Base-by-base conservation (phyloP, 495 filamentous ascomycete genomes). In the Tuber aestivum region DNA sequence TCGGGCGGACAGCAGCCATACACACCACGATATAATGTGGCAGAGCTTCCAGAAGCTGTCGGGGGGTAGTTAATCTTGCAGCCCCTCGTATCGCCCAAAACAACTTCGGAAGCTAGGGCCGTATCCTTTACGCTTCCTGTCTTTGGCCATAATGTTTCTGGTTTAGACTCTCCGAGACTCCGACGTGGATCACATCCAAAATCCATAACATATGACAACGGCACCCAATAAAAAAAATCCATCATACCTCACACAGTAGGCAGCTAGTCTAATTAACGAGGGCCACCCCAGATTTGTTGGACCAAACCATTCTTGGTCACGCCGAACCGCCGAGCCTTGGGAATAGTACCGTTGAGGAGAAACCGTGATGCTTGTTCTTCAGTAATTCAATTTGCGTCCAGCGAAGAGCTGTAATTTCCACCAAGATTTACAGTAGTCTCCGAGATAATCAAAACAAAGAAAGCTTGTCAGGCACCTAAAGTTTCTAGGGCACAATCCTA, bases 31-130 rank as follows among this genome's bases (percentile, higher is more conserved):
- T 61, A n/a, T n/a, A 42, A 42, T 79, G 72, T 72, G 72, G 72
- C 41, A 78, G 72, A 72, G 70, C 70, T 79, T 78, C 78, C 70
- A 79, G 76, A 79, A 79, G 75, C 73, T 70, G 72, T 27, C 50
- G 75, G 74, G 72, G 77, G 65, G 50, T 5, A 61, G 9, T 32
- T 27, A 61, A 32, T 61, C 23, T 61, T 61, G 50, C n/a, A n/a
- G 12, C n/a, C n/a, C n/a, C 50, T 16, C 50, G n/a, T 61, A 61
- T 61, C n/a, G 32, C 50, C 50, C n/a, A 61, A 61, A 32, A 27
- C 56, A 72, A 74, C 56, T 78, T 42, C 41, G 10, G 48, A 72
- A 75, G 72, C 70, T 70, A 72, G 35, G 75, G 32, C 76, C 56
- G 61, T 37, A 79, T 35, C 40, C 77, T 72, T 79, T 61, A n/a